These are phyloP conservation scores for Fusarium bulbicola DNA, from an alignment of 2,329 filamentous ascomycete species.

Conservation along the genomic window DNA sequence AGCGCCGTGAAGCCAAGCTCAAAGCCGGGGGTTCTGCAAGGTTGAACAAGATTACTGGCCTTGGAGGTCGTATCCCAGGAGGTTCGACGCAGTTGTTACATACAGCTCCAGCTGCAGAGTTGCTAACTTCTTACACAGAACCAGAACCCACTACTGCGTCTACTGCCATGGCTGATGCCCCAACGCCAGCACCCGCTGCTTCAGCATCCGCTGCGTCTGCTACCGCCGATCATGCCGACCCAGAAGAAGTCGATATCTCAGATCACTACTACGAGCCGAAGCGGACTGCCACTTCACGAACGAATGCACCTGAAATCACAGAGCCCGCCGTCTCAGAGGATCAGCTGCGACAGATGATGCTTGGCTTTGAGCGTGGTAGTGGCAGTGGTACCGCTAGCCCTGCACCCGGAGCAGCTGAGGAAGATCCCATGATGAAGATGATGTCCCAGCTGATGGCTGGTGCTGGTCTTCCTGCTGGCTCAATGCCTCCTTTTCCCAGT, in stretches of 20 bases:
- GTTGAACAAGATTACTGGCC: conserved; percentile 78
- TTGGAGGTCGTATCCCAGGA: conserved; percentile 58
- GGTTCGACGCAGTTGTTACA: conserved; percentile 35
- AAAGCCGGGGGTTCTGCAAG: conserved; percentile 74
- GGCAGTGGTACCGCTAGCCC: conserved; percentile 39
- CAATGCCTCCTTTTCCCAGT: conserved; percentile 48
- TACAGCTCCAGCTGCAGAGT: not conserved
- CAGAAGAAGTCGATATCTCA: conserved; percentile 83
- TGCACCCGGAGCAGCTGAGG: conserved; percentile 30
- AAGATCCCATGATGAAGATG: conserved; percentile 67
- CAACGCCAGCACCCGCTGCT: conserved; percentile 44
- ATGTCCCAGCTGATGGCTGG: conserved; percentile 75
- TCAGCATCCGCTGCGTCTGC: conserved; percentile 44
- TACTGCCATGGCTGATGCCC: conserved; percentile 39
- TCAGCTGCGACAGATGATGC: conserved; percentile 72
- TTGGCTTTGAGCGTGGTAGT: conserved; percentile 58
- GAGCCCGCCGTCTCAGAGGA: conserved; percentile 58
- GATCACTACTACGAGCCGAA: conserved; percentile 72
- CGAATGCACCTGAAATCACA: conserved; percentile 42
- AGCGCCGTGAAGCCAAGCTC: conserved; percentile 82
- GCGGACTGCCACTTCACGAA: conserved; percentile 46
- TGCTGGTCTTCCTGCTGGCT: conserved; percentile 43
- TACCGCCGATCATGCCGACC: conserved; percentile 62
- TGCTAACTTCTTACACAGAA: conserved; percentile 1
- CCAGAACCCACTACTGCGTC: conserved; percentile 16